Percentiles rank a stretch among this genome's conserved stretches.
Conservation (phyloP, 495 filamentous ascomycete genomes). For the Penicillium cinerascens region DNA sequence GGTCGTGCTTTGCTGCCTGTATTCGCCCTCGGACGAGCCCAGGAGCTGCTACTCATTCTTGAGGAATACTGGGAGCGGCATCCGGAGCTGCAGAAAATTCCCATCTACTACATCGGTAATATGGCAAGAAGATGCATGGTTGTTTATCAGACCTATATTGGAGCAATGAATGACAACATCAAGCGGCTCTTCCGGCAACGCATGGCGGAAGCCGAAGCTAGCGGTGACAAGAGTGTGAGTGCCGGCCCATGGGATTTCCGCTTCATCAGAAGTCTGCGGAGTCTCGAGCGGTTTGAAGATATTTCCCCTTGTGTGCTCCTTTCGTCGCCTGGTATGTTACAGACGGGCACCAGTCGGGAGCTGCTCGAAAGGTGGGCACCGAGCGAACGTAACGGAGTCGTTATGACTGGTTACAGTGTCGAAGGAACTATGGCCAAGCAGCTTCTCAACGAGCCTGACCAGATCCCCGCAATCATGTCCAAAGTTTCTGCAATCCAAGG, state of each 20-base stretch:
- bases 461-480: slow-evolving; percentile 90
- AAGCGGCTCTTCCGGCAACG: slow-evolving; percentile 82
- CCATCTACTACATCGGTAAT: slow-evolving; percentile 96
- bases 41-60: slow-evolving; percentile 89
- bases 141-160: slow-evolving; percentile 95
- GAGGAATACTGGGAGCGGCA: slow-evolving; percentile 96
- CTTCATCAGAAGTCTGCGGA: slow-evolving; percentile 85
- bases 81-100: slow-evolving; percentile 76
- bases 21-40: slow-evolving; percentile 88
- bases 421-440: slow-evolving; percentile 98
- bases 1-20: slow-evolving; percentile 93
- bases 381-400: slow-evolving; percentile 88
- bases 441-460: slow-evolving; percentile 86
- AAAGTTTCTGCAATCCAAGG: slow-evolving; percentile 55
- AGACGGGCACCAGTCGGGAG: slow-evolving; percentile 89
- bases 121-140: slow-evolving; percentile 96
- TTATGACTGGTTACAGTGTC: slow-evolving; percentile 96
- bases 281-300: slow-evolving; percentile 92
- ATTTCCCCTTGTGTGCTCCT: slow-evolving; percentile 96
- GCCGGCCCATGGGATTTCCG: slow-evolving; percentile 96
- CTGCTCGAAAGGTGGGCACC: slow-evolving; percentile 94
- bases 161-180: slow-evolving; percentile 98
- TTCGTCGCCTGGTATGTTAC: slow-evolving; percentile 93
- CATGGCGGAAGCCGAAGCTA: slow-evolving; percentile 80
- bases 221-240: slow-evolving; percentile 63